Base-by-base conservation (phyloP, 169 alveolate genomes). In the Neospora caninum region DNA sequence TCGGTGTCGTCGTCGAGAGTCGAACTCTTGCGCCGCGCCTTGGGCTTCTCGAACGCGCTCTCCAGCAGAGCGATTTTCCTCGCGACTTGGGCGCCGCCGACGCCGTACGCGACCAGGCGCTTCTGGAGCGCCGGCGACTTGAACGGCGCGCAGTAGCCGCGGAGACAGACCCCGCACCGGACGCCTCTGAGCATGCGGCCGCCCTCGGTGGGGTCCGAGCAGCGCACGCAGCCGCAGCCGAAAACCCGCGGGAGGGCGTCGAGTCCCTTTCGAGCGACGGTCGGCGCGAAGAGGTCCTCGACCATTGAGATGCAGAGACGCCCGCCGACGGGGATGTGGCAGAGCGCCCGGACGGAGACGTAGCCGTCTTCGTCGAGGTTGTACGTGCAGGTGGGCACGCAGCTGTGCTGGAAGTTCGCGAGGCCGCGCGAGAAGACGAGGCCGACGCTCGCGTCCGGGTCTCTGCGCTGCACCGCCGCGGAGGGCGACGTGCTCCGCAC, bases 201-300 rank as follows among this genome's bases (percentile, higher is more conserved):
- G 78, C 96, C 96, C 88, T 97, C 98, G 42, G 97, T 91, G 69
- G 96, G 96, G 64, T 96, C 97, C 42, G 96, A 70, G 91, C 98
- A 97, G 89, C 98, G 95, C 67, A 95, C 83, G 89, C 98, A 97
- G 91, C 97, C 97, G 58, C 98, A 97, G 27, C 95, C 94, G 82
- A 96, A 97, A 45, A 97, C 96, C 22, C 97, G 88, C 10, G 96
- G 97, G 38, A 94, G 78, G 88, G 95, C 88, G 73, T 83, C 70
- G 38, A 96, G 67, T 39, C 95, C 96, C 83, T 97, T 96, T 92
- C 98, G 97, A 36, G 93, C 97, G 88, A 34, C 95, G 27, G 95
- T 93, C 27, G 99, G 98, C 92, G 94, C 69, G 95, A 97, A 98
- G 83, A 97, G 97, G 92, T 98, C 99, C 64, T 95, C 45, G 27